phyloP scores from a whole-genome alignment of 257 asterid genomes.

The Solanum rostratum region DNA sequence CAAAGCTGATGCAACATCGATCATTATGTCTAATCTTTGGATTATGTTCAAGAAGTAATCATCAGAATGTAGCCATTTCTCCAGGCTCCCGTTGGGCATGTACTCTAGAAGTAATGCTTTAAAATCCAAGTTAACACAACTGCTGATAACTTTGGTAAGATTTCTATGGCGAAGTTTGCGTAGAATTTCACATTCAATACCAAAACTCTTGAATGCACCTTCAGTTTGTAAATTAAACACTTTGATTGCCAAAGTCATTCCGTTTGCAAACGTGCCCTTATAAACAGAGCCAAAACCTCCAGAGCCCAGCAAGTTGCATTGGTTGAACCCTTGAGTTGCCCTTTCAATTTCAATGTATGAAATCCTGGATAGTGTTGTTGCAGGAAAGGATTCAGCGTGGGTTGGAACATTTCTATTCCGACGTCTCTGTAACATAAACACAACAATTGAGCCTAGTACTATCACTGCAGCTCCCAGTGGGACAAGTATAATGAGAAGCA shows the following conservation, averaged over 20 bases:
- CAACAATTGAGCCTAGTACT: background rate
- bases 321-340: background rate
- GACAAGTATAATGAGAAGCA: background rate
- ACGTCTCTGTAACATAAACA: background rate
- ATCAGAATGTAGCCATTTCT: background rate
- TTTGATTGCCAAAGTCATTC: background rate
- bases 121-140: background rate
- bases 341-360: background rate
- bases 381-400: background rate
- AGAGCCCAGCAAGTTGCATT: background rate
- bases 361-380: background rate
- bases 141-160: background rate
- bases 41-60: background rate
- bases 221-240: background rate
- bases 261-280: background rate
- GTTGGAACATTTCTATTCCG: background rate
- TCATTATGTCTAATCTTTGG: background rate
- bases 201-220: background rate
- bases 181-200: background rate
- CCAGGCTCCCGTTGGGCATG: background rate
- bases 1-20: background rate
- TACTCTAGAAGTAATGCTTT: background rate
- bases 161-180: background rate
- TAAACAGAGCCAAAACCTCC: background rate
- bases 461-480: background rate